phyloP scores from a whole-genome alignment of 768 basidiomycete genomes.

The Agaricus sinodeliciosus region DNA sequence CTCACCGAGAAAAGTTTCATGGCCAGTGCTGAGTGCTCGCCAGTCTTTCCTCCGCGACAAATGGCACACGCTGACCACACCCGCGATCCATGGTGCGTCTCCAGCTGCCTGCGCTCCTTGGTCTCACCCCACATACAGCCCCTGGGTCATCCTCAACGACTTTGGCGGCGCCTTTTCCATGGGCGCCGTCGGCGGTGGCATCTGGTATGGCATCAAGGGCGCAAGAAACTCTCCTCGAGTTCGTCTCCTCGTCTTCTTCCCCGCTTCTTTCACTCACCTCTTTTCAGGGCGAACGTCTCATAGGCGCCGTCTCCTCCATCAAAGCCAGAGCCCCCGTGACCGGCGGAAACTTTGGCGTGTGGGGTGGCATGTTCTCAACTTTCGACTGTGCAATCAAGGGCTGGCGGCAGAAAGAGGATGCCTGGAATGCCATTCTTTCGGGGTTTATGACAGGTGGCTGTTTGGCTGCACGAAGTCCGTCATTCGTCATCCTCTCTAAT shows the following conservation, averaged over 20 bases:
- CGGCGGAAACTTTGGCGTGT: slow-evolving; percentile 93
- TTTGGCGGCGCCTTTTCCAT: slow-evolving; percentile 97
- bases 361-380: slow-evolving; percentile 98
- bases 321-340: slow-evolving; percentile 98
- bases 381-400: slow-evolving; percentile 99
- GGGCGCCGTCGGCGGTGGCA: slow-evolving; percentile 96
- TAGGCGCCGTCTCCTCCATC: slow-evolving; percentile 92
- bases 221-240: slow-evolving; percentile 94
- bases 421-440: slow-evolving; percentile 98
- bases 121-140: slow-evolving; percentile 42
- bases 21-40: background rate
- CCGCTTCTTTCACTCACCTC: slow-evolving; percentile 12
- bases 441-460: slow-evolving; percentile 99
- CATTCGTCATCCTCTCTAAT: slow-evolving; percentile 3
- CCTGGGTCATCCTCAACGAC: slow-evolving; percentile 98
- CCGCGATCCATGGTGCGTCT: slow-evolving; percentile 78
- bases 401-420: slow-evolving; percentile 94
- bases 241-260: slow-evolving; percentile 23
- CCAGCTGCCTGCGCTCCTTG: background rate
- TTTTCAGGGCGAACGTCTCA: slow-evolving; percentile 81
- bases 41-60: slow-evolving; percentile 3
- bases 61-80: slow-evolving; percentile 94
- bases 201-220: slow-evolving; percentile 99
- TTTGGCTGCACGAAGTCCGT: slow-evolving; percentile 87
- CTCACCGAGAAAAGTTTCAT: slow-evolving; percentile 11